phyloP scores from a whole-genome alignment of 805 yeast genomes.

The Jamesozyma rosinii region DNA sequence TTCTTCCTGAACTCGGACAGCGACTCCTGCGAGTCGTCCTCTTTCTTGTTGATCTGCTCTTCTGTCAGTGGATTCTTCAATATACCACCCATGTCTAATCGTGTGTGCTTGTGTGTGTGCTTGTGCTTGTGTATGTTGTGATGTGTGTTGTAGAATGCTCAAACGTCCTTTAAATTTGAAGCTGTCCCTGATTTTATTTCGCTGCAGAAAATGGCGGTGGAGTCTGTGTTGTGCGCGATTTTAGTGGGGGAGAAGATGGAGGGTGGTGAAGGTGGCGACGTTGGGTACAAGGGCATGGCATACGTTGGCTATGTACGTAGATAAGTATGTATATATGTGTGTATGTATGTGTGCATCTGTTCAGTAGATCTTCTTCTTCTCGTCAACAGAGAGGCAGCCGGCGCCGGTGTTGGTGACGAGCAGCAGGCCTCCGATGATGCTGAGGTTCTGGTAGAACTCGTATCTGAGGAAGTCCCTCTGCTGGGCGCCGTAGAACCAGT shows the following conservation, averaged over 20 bases:
- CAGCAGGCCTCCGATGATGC: constrained; percentile 88
- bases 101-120: background rate
- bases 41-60: constrained; percentile 13
- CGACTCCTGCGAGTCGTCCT: constrained; percentile 18
- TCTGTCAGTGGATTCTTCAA: constrained; percentile 39
- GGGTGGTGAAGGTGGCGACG: too few relatives aligned
- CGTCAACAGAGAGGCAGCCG: constrained; percentile 86
- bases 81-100: constrained; percentile 37
- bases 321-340: background rate
- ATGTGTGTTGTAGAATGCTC: too few relatives aligned
- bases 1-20: constrained; percentile 46
- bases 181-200: too few relatives aligned
- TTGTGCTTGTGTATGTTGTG: background rate
- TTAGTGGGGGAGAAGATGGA: too few relatives aligned
- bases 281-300: too few relatives aligned
- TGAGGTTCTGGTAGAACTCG: constrained; percentile 88
- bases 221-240: too few relatives aligned
- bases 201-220: too few relatives aligned
- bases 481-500: constrained; percentile 67
- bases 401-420: constrained; percentile 93
- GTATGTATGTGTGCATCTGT: background rate
- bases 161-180: too few relatives aligned
- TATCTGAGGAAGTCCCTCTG: constrained; percentile 83
- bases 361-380: constrained; percentile 83
- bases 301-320: too few relatives aligned